Evolutionary conservation across 1,139 yeast genomes (phyloP), one percentile per base, ranked within the genome.

Genomic region (Trichomonascaceae sp.): DNA sequence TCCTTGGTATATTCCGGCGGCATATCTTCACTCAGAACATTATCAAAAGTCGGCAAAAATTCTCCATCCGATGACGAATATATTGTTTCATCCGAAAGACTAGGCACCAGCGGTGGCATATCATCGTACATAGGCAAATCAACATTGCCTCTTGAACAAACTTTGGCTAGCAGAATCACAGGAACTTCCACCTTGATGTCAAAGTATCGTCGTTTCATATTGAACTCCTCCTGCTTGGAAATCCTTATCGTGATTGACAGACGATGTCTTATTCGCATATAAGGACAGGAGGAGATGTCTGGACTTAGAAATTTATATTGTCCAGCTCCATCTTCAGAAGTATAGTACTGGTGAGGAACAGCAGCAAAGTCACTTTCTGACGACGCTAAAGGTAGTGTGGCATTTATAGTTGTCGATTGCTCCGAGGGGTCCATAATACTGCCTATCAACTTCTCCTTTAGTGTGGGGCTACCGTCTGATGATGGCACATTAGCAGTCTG

Each of bases 121-220:
- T 48, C 49, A 41, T 57, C 52, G 54, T 88, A 88, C 41, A 80
- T 78, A 0, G 96, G 96, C 53, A 89, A 75, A 50, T 84, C 87
- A 48, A 84, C 74, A 47, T 84, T 83, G 2, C 79, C 90, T 13
- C 78, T 80, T 49, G 76, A 78, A 72, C 96, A 89, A 59, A 82
- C 79, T 24, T 88, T 80, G 53, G 95, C 85, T 49, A 88, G 75
- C 53, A 90, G 74, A 32, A 79, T 77, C 52, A 90, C 76, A 0
- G 96, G 96, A 0, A 96, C 87, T 66, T 89, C 96, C 47, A 90
- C 86, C 52, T 89, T 84, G 49, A 90, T 96, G 63, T 90, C 96
- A 65, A 84, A 90, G 68, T 88, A 95, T 63, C 88, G 91, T 72
- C 86, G 73, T 50, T 73, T 74, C 52, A 74, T 70, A 56, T 82